These are phyloP conservation scores for Madurella mycetomatis DNA, from an alignment of 2,329 filamentous ascomycete genomes.

Conservation along the genomic window DNA sequence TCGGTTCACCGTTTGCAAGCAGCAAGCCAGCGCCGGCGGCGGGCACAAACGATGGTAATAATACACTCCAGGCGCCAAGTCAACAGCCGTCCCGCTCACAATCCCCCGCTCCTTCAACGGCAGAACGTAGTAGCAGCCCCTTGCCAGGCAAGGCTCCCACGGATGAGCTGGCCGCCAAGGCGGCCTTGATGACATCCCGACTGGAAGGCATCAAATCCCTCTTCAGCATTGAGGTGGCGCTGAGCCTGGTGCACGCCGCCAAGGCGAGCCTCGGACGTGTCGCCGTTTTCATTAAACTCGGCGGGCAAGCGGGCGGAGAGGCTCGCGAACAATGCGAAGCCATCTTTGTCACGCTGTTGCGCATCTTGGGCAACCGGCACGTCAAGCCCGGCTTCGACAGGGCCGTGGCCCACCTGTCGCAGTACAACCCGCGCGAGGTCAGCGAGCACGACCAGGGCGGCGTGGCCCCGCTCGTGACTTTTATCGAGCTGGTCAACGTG, in stretches of 20 bases:
- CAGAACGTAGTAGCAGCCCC: conserved; percentile 39
- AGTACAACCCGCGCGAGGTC: conserved; percentile 84
- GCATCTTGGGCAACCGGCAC: conserved; percentile 79
- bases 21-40: conserved; percentile 32
- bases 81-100: conserved; percentile 46
- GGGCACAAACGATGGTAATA: conserved; percentile 27
- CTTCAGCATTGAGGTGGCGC: conserved; percentile 92
- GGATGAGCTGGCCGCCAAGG: conserved; percentile 90
- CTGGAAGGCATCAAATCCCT: conserved; percentile 91
- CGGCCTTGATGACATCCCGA: conserved; percentile 92
- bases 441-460: conserved; percentile 65
- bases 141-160: conserved; percentile 64
- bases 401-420: conserved; percentile 83
- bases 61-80: conserved; percentile 28
- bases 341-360: conserved; percentile 81
- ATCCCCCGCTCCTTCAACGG: conserved; percentile 37
- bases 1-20: conserved; percentile 53
- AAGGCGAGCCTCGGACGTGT: conserved; percentile 84
- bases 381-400: conserved; percentile 92
- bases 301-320: conserved; percentile 74
- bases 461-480: conserved; percentile 88
- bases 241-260: conserved; percentile 82
- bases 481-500: conserved; percentile 95
- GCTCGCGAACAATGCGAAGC: conserved; percentile 82
- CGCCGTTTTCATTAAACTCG: conserved; percentile 74